Evolutionary conservation across 371 early-diverging fungal genomes (phyloP), one percentile per base, ranked within the genome.

Genomic region (Apophysomyces elegans): DNA sequence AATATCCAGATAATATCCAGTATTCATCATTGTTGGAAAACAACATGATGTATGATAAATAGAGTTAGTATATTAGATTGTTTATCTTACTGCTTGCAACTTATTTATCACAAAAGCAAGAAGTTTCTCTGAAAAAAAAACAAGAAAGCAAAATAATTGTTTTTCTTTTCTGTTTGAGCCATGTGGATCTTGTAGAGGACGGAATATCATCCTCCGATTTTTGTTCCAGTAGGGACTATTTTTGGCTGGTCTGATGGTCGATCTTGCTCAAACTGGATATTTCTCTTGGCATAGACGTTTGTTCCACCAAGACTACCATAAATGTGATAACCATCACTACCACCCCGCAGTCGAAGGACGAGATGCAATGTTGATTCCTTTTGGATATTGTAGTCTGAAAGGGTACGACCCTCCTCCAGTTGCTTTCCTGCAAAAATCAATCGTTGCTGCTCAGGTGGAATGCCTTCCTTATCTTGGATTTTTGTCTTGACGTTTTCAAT

Each of bases 211-310:
- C 94, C 77, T 93, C 94, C 46, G 95, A 86, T 81, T 96, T 95
- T 85, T 96, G 32, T 96, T 61, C 95, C 96, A 72, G 96, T 95
- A 76, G 96, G 95, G 67, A 96, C 96, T 37, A 96, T 86, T 68
- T 95, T 92, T 80, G 95, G 96, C 86, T 96, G 97, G 80, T 95
- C 96, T 47, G 96, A 96, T 50, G 96, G 97, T 66, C 95, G 96
- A 54, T 93, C 94, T 75, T 96, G 96, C 88, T 96, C 94, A 83
- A 95, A 95, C 79, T 96, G 96, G 69, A 96, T 95, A 86, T 95
- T 96, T 54, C 71, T 61, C 87, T 96, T 96, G 72, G 95, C 94
- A 71, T 93, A 91, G 41, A 93, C 93, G 69, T 95, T 95, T 57
- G 91, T 78, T 95, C 95, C 47, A 96, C 96, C 79, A 67, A 67